Evolutionary conservation across 2,329 filamentous ascomycete species (phyloP), one percentile per base, ranked within the genome.

Genomic region (Aspergillus sojae): DNA sequence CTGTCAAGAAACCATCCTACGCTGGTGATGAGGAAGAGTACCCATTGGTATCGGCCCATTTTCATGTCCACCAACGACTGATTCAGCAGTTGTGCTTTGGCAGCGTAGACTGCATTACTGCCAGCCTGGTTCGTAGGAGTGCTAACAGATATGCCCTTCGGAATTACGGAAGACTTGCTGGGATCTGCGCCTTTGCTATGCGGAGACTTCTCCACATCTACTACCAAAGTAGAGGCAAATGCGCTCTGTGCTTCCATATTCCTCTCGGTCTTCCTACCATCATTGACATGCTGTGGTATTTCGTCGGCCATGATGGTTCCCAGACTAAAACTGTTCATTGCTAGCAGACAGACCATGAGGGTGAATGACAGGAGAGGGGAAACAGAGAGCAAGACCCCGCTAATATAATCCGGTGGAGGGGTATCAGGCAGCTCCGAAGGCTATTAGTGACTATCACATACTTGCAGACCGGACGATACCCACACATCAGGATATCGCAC

Each of bases 1-100:
- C 63, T 70, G 23, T 68, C 65, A 26, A 70, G 60, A 32, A 71
- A 69, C 69, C 69, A 70, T 19, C 68, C 69, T 4, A 68, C 59
- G 19, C 68, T 62, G 4, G 68, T 70, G 19, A 65, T 66, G 4
- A 64, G 21, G n/a, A 70, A 70, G 1, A 70, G 43, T 23, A 66
- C 46, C 69, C 68, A 71, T 28, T 71, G 69, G 32, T 68, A 71
- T 45, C 39, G 52, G 3, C 67, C 68, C 68, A 71, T 71, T 1
- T 67, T 67, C 43, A 71, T 54, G 28, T 69, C 69, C 12, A 67
- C 32, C 54, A 71, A 34, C 5, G 69, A 68, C 34, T 69, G 62
- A 36, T 70, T 70, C 23, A 71, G 23, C 0, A 70, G 39, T 30
- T 62, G 54, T 0, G 54, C 58, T 46, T 71, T 71, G 5, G 64